Evolutionary conservation across 257 asterid species (phyloP).

Genomic region (Solanum bulbocastanum): DNA sequence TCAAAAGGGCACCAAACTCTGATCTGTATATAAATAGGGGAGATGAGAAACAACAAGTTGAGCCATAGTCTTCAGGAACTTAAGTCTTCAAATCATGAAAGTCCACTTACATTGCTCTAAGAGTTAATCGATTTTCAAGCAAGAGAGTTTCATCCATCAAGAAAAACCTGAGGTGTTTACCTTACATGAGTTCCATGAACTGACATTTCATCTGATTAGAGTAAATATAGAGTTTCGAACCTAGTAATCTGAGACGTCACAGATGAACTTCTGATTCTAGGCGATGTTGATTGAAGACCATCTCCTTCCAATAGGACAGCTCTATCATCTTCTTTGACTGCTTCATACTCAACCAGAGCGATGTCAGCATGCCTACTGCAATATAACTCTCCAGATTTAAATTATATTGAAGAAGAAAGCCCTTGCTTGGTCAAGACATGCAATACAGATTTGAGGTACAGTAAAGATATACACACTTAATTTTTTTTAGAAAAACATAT

Average conservation of each 20-base stretch:
- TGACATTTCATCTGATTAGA: background rate
- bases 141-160: constrained; percentile 65
- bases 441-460: background rate
- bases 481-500: background rate
- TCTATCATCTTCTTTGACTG: constrained; percentile 63
- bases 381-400: background rate
- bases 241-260: constrained; percentile 48
- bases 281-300: constrained; percentile 50
- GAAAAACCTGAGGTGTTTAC: constrained; percentile 47
- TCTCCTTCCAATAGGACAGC: constrained; percentile 77
- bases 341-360: constrained; percentile 51
- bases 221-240: constrained; percentile 21
- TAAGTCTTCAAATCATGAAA: background rate
- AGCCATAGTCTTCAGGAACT: background rate
- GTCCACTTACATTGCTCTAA: constrained; percentile 72
- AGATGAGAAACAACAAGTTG: background rate
- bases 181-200: background rate
- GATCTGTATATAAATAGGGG: constrained; percentile 36
- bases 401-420: background rate
- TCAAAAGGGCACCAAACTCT: constrained; percentile 75
- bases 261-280: constrained; percentile 46
- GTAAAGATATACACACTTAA: background rate
- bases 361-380: constrained; percentile 59
- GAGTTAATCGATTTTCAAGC: constrained; percentile 64
- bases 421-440: background rate